Evolutionary conservation across 2,329 filamentous ascomycete species (phyloP).

Genomic region (Colletotrichum tanaceti): DNA sequence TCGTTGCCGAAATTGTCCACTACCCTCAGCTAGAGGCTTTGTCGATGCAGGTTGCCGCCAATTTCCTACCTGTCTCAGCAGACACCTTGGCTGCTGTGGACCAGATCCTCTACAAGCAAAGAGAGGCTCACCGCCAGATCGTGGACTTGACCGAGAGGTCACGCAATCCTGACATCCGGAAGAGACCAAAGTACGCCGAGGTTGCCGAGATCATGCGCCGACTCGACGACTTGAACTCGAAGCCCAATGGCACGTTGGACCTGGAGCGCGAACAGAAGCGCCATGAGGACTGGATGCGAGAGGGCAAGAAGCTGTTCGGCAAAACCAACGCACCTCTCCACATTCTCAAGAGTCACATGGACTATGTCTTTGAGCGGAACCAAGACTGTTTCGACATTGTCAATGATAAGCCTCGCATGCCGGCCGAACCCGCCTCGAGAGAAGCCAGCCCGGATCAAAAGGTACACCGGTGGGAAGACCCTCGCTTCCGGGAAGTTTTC

Average conservation of each 20-base stretch:
- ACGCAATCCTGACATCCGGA: constrained; percentile 77
- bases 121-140: constrained; percentile 92
- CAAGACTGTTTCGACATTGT: constrained; percentile 89
- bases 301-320: constrained; percentile 96
- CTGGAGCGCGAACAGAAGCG: constrained; percentile 93
- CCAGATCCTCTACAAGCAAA: constrained; percentile 93
- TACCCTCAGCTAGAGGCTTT: constrained; percentile 95
- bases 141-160: constrained; percentile 83
- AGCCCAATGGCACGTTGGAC: constrained; percentile 89
- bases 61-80: constrained; percentile 80
- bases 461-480: constrained; percentile 68
- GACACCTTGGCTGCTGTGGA: constrained; percentile 87
- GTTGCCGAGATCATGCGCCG: constrained; percentile 91
- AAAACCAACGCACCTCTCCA: constrained; percentile 98
- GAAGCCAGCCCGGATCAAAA: constrained; percentile 73
- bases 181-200: constrained; percentile 87
- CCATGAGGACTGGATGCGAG: constrained; percentile 99
- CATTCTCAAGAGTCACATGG: constrained; percentile 94
- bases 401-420: constrained; percentile 85
- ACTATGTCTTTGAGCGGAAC: constrained; percentile 91
- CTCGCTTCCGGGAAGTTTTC: constrained; percentile 82
- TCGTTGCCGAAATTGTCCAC: constrained; percentile 90
- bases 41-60: constrained; percentile 79
- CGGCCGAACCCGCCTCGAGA: constrained; percentile 90
- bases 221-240: constrained; percentile 89